Conservation (phyloP, 441 rosid genomes). For the Gossypium gossypioides region DNA sequence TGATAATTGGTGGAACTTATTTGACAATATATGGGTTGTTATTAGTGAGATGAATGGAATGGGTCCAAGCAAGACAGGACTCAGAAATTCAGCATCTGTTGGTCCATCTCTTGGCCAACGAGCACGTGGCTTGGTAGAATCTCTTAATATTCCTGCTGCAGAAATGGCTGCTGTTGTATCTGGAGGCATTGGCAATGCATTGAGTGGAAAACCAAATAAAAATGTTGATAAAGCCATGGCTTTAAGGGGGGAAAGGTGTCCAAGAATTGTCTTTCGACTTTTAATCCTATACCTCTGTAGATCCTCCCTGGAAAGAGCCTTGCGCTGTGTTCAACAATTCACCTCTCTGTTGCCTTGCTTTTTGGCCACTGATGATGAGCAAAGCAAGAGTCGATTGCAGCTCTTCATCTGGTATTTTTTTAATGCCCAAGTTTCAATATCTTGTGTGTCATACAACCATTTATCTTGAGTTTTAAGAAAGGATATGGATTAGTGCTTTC, state of each 20-base stretch:
- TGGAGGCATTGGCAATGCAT: slow-evolving; percentile 92
- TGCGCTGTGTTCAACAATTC: slow-evolving; percentile 85
- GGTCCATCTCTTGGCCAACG: slow-evolving; percentile 93
- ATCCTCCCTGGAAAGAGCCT: slow-evolving; percentile 85
- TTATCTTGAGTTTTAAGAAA: background rate
- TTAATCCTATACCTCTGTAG: slow-evolving; percentile 71
- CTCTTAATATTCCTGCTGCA: slow-evolving; percentile 94
- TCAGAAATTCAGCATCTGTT: slow-evolving; percentile 43
- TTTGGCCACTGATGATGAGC: slow-evolving; percentile 82
- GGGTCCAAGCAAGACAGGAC: slow-evolving; percentile 64
- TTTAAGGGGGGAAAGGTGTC: slow-evolving; percentile 89
- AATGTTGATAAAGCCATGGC: slow-evolving; percentile 91
- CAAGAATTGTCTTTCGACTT: slow-evolving; percentile 83
- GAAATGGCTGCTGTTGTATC: slow-evolving; percentile 99
- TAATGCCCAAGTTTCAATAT: background rate
- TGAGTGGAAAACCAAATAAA: slow-evolving; percentile 78
- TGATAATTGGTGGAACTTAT: slow-evolving; percentile 83
- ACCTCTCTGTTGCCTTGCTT: slow-evolving; percentile 75
- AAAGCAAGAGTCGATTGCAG: slow-evolving; percentile 85
- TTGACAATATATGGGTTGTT: slow-evolving; percentile 83
- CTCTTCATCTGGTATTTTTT: slow-evolving; percentile 65
- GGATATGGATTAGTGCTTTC: background rate
- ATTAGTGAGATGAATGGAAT: slow-evolving; percentile 79
- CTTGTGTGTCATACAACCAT: slow-evolving; percentile 5
- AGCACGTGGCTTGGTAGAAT: slow-evolving; percentile 97